These are phyloP conservation scores for Mrakia frigida DNA, from an alignment of 768 basidiomycete species.

Conservation along the genomic window DNA sequence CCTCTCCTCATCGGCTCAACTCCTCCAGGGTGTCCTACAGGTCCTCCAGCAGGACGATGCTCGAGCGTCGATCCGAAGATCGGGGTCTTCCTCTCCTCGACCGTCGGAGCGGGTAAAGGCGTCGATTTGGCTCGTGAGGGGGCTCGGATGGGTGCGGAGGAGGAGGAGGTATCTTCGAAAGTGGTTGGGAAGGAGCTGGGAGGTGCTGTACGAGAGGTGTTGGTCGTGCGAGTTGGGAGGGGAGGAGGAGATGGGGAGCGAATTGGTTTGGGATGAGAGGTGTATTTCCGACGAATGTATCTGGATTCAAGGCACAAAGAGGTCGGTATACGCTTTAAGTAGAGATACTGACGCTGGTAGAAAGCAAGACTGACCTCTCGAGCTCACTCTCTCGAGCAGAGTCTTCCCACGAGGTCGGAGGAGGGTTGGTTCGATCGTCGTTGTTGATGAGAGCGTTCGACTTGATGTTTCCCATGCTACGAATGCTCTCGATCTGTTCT, in stretches of 20 bases:
- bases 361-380: constrained; percentile 6
- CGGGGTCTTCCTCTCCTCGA: constrained; percentile 7
- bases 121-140: constrained; percentile 19
- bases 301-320: background rate
- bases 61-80: constrained; percentile 22
- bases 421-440: constrained; percentile 29
- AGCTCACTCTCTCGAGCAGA: constrained; percentile 29
- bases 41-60: constrained; percentile 20
- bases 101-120: background rate
- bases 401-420: constrained; percentile 31
- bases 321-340: background rate
- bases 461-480: constrained; percentile 23
- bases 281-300: constrained; percentile 32
- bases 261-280: background rate
- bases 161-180: background rate
- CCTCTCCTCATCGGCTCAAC: constrained; percentile 28
- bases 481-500: constrained; percentile 29
- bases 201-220: background rate
- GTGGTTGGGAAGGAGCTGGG: background rate
- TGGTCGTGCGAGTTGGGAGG: background rate
- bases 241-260: constrained; percentile 15
- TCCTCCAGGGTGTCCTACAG: constrained; percentile 26
- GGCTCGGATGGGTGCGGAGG: background rate
- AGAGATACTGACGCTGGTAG: background rate
- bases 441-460: constrained; percentile 22